A percentile compares a stretch with the other conserved stretches of the same genome.
These are phyloP conservation scores for Phytophthora colocasiae DNA, from an alignment of 352 stramenopile genomes.

Conservation along the genomic window DNA sequence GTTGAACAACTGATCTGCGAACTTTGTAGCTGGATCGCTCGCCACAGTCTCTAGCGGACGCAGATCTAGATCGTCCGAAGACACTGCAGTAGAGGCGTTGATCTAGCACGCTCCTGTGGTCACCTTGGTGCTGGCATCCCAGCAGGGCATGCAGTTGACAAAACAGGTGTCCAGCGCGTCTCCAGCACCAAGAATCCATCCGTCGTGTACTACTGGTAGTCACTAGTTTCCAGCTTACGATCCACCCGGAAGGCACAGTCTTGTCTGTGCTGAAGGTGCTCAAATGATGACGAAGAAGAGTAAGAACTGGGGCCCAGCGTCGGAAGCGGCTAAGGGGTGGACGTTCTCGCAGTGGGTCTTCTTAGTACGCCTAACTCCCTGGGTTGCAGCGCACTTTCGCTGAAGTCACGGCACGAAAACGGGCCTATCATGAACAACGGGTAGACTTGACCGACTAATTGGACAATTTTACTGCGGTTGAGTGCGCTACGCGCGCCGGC, in stretches of 20 bases:
- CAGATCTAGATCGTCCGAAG: constrained; percentile 18
- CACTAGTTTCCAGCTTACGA: constrained; percentile 29
- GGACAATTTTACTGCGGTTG: no score
- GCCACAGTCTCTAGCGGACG: constrained; percentile 31
- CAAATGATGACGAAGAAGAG: no score
- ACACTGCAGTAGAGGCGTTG: constrained; percentile 20
- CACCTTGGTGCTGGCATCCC: constrained; percentile 33
- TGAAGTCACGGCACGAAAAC: no score
- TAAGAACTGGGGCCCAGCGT: no score
- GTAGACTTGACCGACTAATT: no score
- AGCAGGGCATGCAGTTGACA: constrained; percentile 45
- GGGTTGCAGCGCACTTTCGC: no score
- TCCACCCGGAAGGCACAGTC: background rate
- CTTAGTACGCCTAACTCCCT: no score
- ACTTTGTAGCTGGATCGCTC: constrained; percentile 36
- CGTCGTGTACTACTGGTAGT: constrained; percentile 48
- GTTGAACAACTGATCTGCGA: constrained; percentile 16
- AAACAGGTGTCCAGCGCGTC: constrained; percentile 53
- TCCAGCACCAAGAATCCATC: constrained; percentile 58
- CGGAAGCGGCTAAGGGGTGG: no score
- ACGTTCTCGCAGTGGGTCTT: no score
- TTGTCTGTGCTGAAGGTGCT: no score
- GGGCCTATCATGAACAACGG: no score
- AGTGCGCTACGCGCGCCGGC: no score
- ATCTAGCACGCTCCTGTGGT: constrained; percentile 25